These are phyloP conservation scores for Paecilomyces variotii DNA, from an alignment of 2,329 filamentous ascomycete genomes.

Conservation along the genomic window DNA sequence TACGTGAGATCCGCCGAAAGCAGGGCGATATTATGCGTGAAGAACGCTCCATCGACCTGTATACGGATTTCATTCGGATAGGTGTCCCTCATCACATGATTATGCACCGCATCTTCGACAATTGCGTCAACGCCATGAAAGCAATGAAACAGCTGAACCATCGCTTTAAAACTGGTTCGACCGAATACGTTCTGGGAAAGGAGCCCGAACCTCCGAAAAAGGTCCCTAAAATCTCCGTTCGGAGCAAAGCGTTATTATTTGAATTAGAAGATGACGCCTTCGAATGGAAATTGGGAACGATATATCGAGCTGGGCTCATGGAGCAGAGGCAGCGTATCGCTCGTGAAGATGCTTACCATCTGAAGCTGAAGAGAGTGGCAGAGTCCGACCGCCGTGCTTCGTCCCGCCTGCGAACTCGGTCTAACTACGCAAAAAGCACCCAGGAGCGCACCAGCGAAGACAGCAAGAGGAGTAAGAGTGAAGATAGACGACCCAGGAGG, in stretches of 20 bases:
- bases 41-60: constrained; percentile 76
- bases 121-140: constrained; percentile 80
- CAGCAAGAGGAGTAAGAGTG: constrained; percentile 48
- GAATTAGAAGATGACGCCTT: constrained; percentile 95
- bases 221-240: constrained; percentile 76
- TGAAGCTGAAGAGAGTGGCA: constrained; percentile 78
- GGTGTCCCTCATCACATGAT: constrained; percentile 87
- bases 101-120: constrained; percentile 87
- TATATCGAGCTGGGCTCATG: constrained; percentile 79
- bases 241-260: constrained; percentile 74
- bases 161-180: constrained; percentile 77
- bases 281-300: constrained; percentile 92
- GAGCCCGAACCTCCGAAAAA: constrained; percentile 75
- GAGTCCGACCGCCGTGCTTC: constrained; percentile 52
- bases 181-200: constrained; percentile 83
- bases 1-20: constrained; percentile 68
- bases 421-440: constrained; percentile 39
- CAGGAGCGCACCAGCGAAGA: constrained; percentile 30
- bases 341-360: constrained; percentile 77
- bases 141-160: constrained; percentile 86
- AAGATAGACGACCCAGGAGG: constrained; percentile 38
- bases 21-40: constrained; percentile 54
- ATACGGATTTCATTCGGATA: constrained; percentile 75
- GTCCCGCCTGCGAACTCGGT: constrained; percentile 47
- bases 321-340: constrained; percentile 88